Evolutionary conservation across 2,329 filamentous ascomycete species (phyloP).

Genomic region (Xylariaceae sp.): DNA sequence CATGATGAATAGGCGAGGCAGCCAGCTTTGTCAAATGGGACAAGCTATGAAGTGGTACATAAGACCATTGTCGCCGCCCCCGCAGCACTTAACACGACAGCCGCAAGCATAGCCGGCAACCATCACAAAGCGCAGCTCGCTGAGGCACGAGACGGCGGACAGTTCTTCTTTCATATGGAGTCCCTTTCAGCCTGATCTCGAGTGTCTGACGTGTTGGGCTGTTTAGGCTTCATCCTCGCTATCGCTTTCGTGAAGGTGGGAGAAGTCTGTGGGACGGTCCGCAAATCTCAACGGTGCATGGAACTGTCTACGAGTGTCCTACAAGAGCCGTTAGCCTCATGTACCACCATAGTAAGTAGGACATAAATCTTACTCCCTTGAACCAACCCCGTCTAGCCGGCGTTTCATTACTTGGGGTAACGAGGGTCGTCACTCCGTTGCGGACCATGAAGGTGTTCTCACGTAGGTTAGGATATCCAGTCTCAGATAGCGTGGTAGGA

Average conservation of each 20-base stretch:
- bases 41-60: neutral
- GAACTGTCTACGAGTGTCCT: conserved; percentile 19
- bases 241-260: neutral
- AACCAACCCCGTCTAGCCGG: neutral
- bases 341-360: neutral
- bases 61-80: neutral
- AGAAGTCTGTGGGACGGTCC: neutral
- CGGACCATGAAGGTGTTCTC: neutral
- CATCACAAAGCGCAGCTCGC: too few relatives aligned
- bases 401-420: neutral
- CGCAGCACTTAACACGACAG: neutral
- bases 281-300: neutral
- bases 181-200: too few relatives aligned
- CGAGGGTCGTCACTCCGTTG: neutral
- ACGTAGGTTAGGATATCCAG: neutral
- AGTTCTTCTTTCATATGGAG: too few relatives aligned
- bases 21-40: neutral
- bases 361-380: conserved; percentile 10
- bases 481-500: neutral
- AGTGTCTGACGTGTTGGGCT: too few relatives aligned
- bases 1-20: neutral
- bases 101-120: neutral
- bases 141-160: too few relatives aligned
- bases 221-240: neutral
- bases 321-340: conserved; percentile 2